Percentiles rank a stretch among this genome's conserved stretches.
phyloP scores from a whole-genome alignment of 768 basidiomycete genomes.

The Termitomyces titanicus region DNA sequence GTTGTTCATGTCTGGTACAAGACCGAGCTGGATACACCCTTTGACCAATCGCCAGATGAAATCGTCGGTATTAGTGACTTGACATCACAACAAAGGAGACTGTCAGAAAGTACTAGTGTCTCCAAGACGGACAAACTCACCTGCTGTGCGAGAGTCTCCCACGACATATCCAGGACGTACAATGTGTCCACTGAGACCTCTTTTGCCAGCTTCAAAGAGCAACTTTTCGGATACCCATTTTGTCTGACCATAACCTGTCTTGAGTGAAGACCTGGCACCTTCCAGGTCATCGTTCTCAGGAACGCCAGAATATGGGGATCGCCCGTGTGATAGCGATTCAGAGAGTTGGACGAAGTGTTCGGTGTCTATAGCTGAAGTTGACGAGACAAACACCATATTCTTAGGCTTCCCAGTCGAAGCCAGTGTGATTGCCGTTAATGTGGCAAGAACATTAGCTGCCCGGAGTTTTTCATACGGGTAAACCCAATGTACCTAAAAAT shows the following conservation, averaged over 20 bases:
- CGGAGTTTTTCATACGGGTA: slow-evolving; percentile 96
- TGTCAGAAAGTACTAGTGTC: slow-evolving; percentile 3
- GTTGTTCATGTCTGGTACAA: slow-evolving; percentile 97
- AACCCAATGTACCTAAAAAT: slow-evolving; percentile 89
- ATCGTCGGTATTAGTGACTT: slow-evolving; percentile 98
- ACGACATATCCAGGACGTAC: slow-evolving; percentile 95
- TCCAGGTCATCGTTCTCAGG: slow-evolving; percentile 89
- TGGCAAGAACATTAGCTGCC: slow-evolving; percentile 88
- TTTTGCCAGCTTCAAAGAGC: slow-evolving; percentile 83
- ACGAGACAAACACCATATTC: slow-evolving; percentile 85
- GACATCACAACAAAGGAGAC: neutral
- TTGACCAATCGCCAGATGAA: slow-evolving; percentile 98
- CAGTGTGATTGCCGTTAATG: slow-evolving; percentile 78
- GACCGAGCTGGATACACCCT: slow-evolving; percentile 96
- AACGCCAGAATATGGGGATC: slow-evolving; percentile 56
- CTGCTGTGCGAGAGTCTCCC: slow-evolving; percentile 84
- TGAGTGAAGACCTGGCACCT: slow-evolving; percentile 68
- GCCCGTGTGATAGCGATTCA: slow-evolving; percentile 51
- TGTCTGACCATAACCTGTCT: slow-evolving; percentile 93
- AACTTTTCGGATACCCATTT: slow-evolving; percentile 99
- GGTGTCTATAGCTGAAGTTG: slow-evolving; percentile 92
- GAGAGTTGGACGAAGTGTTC: slow-evolving; percentile 87
- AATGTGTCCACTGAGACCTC: slow-evolving; percentile 83
- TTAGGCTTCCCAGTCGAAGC: slow-evolving; percentile 76
- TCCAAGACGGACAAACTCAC: slow-evolving; percentile 37